Evolutionary conservation across 1,139 yeast species (phyloP), one percentile per base, ranked within the genome.

Genomic region (Yamadazyma aaseri): DNA sequence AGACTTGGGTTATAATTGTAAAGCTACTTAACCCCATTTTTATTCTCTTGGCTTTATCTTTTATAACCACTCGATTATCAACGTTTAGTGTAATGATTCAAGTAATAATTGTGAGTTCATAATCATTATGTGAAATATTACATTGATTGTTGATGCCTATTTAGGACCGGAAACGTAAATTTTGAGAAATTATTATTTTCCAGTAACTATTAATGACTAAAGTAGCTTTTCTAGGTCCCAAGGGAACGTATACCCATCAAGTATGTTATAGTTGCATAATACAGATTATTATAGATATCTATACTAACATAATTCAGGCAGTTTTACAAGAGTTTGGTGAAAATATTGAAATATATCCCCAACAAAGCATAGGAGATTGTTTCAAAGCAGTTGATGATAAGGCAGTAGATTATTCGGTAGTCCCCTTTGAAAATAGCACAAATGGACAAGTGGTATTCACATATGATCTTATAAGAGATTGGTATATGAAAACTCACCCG

Each of bases 371-470:
- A 17, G 71, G 68, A 2, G 80, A 75, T 26, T 90, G 96, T 53
- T 85, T 90, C 53, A 65, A 71, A 33, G 58, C 64, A 1, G 60
- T 83, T 15, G 59, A 70, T 30, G 49, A 63, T 1, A 57, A 63
- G 11, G 60, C 60, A 10, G 81, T 80, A 14, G 83, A 81, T 38
- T 82, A 68, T 50, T 81, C 95, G 0, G 83, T 89, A n/a, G 85
- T 92, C 0, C 98, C 98, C 1, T 76, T 86, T 47, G 97, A 90
- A 51, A 92, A 92, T 60, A 87, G 97, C 3, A 85, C 97, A 6
- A 92, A 92, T 55, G 98, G 98, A 0, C 92, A 85, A 47, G 98
- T 92, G 3, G 83, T 82, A 1, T 78, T 81, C 54, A 86, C 96
- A 0, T 81, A 86, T 53, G 96, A 89, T 54, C 64, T 87, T 12